phyloP scores from a whole-genome alignment of 441 rosid species.

The Omphalea diandra region DNA sequence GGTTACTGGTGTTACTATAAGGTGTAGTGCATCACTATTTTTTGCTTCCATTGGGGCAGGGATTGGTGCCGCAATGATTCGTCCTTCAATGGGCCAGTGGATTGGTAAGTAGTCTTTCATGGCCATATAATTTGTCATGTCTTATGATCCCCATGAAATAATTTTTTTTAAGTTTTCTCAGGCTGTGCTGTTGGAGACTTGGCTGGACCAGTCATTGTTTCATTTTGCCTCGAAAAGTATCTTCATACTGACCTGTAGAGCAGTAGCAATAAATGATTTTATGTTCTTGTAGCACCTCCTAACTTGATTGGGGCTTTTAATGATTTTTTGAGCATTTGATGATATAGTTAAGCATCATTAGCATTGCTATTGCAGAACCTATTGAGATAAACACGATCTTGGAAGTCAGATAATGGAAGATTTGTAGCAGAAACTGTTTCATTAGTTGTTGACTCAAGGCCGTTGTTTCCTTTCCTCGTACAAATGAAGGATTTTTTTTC shows the following conservation, averaged over 20 bases:
- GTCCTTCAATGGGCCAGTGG: slow-evolving; percentile 91
- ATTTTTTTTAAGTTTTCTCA: slow-evolving; percentile 30
- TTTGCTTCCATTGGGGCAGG: slow-evolving; percentile 93
- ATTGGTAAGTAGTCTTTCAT: slow-evolving; percentile 54
- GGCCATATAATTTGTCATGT: neutral
- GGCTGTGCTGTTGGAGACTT: slow-evolving; percentile 85
- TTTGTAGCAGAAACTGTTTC: slow-evolving; percentile 15
- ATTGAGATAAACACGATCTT: neutral
- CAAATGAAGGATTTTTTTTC: too few species aligned
- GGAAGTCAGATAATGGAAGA: slow-evolving; percentile 4
- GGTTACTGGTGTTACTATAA: slow-evolving; percentile 56
- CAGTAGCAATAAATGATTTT: slow-evolving; percentile 8
- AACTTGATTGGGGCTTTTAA: slow-evolving; percentile 10
- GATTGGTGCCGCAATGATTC: slow-evolving; percentile 62
- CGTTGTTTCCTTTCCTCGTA: neutral
- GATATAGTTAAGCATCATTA: neutral
- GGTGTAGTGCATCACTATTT: slow-evolving; percentile 71
- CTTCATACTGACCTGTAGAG: slow-evolving; percentile 49
- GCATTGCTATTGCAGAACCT: neutral
- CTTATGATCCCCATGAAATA: slow-evolving; percentile 4
- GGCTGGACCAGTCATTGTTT: slow-evolving; percentile 68
- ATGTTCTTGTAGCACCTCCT: slow-evolving; percentile 6
- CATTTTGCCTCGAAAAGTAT: slow-evolving; percentile 63
- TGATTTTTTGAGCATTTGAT: too few species aligned
- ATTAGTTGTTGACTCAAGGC: neutral